phyloP scores from a whole-genome alignment of 2,329 filamentous ascomycete species.

The Kalmusia sp. region DNA sequence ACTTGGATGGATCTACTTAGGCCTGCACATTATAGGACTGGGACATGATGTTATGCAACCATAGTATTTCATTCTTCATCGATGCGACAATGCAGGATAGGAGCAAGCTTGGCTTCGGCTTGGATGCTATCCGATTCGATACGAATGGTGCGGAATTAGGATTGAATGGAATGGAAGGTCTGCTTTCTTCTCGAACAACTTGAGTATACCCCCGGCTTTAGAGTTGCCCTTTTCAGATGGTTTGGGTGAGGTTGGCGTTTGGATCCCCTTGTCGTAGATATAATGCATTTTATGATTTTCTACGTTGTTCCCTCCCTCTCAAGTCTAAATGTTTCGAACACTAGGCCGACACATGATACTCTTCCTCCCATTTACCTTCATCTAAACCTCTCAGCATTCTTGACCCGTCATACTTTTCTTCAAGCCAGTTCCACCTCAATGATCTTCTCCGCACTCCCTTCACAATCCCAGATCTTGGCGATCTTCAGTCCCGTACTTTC shows the following conservation, averaged over 20 bases:
- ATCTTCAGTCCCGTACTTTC: constrained; percentile 10
- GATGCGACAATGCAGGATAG: constrained; percentile 6
- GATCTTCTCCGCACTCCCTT: constrained; percentile 11
- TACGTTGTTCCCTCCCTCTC: no score
- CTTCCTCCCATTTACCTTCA: no score
- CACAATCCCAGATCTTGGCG: constrained; percentile 8
- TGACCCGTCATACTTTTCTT: no score
- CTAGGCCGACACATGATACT: no score
- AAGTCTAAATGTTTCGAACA: no score
- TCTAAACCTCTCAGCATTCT: no score
- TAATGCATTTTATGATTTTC: constrained; percentile 8
- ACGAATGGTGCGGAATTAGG: background rate
- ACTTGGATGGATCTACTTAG: constrained; percentile 2
- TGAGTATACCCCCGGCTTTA: constrained; percentile 4
- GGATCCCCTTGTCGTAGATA: background rate
- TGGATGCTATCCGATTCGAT: no score
- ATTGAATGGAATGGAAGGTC: background rate
- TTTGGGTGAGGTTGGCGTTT: constrained; percentile 1
- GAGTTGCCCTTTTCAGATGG: constrained; percentile 1
- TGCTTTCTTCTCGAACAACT: background rate
- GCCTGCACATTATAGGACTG: constrained; percentile 1
- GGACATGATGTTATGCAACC: background rate
- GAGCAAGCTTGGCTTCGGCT: background rate
- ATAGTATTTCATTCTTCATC: constrained; percentile 5
- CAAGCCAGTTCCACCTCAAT: constrained; percentile 12